Base-by-base conservation (phyloP, 2,329 filamentous ascomycete genomes). In the Chalaropsis ovoidea region DNA sequence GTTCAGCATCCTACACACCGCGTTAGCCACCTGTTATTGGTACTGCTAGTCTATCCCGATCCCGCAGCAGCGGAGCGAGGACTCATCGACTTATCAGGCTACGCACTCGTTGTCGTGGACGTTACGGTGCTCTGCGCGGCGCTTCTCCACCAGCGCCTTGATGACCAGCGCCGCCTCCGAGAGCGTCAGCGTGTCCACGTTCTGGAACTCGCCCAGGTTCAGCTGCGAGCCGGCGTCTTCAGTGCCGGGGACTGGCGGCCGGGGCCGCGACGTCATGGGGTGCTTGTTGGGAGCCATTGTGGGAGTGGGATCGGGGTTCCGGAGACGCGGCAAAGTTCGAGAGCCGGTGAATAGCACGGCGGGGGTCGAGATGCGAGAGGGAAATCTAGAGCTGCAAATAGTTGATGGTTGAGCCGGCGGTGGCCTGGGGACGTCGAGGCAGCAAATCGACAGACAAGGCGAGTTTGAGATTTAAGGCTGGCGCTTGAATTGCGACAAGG, bases 121-220 rank as follows among this genome's bases (percentile, higher is more conserved):
- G 73, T 91, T 89, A 77, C 91, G 91, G 71, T 86, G 85, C 71
- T 89, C 88, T 71, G 87, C 86, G 70, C 86, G 84, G 69, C 90
- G 85, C 77, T 93, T 90, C 68, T 88, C 82, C 69, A 94, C 84
- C 62, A 96, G 86, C 68, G 91, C 91, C 73, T 93, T 93, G 72
- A 99, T 90, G 73, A 99, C 88, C 62, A 96, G 84, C 71, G 90
- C 85, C 1, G 94, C 92, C 77, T 97, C 94, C 42, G 90, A 95
- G 64, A 96, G 83, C 58, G 92, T 96, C 68, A 99, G 81, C 5
- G 92, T 93, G 74, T 94, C 90, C 70, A 95, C 91, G 72, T 93
- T 82, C 71, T 95, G 86, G 77, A 97, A 96, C 74, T 96, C 93
- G 77, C 94, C 94, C 11, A 99, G 87, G 75, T 87, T 89, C 69